Percentiles rank a stretch among this genome's conserved stretches.
Conservation (phyloP, 768 basidiomycete genomes). For the Crassisporium funariophilum region DNA sequence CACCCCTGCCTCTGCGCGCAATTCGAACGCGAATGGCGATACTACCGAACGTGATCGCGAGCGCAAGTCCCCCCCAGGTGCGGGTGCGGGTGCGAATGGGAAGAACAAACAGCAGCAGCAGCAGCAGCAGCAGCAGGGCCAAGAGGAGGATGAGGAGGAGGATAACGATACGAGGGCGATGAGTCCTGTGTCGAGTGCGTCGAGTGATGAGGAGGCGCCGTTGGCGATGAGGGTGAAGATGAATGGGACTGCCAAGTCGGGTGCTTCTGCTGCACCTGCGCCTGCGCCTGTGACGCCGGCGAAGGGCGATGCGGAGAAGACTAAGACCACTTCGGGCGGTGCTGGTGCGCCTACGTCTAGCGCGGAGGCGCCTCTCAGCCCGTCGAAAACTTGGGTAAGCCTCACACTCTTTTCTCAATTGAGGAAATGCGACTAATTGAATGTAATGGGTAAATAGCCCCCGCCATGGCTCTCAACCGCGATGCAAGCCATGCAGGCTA, state of each 20-base stretch:
- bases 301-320: slow-evolving; percentile 7
- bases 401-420: neutral
- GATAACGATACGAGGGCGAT: slow-evolving; percentile 63
- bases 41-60: slow-evolving; percentile 23
- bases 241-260: slow-evolving; percentile 49
- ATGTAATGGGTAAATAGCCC: slow-evolving; percentile 33
- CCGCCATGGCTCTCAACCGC: slow-evolving; percentile 75
- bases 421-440: neutral
- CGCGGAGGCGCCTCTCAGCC: slow-evolving; percentile 16
- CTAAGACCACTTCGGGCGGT: slow-evolving; percentile 16
- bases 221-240: slow-evolving; percentile 67
- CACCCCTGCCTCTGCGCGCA: slow-evolving; percentile 58
- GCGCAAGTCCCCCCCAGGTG: slow-evolving; percentile 18
- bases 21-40: slow-evolving; percentile 36
- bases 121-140: too few relatives aligned
- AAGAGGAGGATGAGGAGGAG: slow-evolving; percentile 30
- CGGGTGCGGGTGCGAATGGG: too few relatives aligned
- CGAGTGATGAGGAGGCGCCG: slow-evolving; percentile 74
- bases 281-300: slow-evolving; percentile 14
- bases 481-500: slow-evolving; percentile 65
- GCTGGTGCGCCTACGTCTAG: slow-evolving; percentile 17
- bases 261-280: slow-evolving; percentile 9
- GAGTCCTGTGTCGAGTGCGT: slow-evolving; percentile 73
- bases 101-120: slow-evolving; percentile 27
- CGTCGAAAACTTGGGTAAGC: slow-evolving; percentile 32